A percentile compares a stretch with the other conserved stretches of the same genome.
These are phyloP conservation scores for Candida pseudofarinosa DNA, from an alignment of 805 yeast species.

Conservation along the genomic window DNA sequence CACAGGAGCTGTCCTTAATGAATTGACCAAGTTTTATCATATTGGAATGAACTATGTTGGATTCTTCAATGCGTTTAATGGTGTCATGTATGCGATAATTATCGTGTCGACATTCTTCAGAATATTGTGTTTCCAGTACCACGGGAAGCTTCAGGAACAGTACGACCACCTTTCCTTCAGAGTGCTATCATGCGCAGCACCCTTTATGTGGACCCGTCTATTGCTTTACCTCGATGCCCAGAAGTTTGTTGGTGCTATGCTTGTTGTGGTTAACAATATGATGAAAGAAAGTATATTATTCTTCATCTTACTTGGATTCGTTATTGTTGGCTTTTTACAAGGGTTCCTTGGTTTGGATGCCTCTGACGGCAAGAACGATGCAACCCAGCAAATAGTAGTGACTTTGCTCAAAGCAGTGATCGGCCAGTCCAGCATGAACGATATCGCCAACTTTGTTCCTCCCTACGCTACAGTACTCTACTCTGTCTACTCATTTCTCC, in stretches of 20 bases:
- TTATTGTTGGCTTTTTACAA: slow-evolving; percentile 77
- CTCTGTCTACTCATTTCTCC: slow-evolving; percentile 72
- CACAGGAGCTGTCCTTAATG: slow-evolving; percentile 63
- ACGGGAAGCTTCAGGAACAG: slow-evolving; percentile 16
- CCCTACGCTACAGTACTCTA: slow-evolving; percentile 83
- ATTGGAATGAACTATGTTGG: slow-evolving; percentile 70
- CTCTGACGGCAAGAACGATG: slow-evolving; percentile 79
- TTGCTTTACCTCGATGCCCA: slow-evolving; percentile 74
- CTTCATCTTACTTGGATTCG: slow-evolving; percentile 66
- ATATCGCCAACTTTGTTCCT: slow-evolving; percentile 68
- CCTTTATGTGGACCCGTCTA: slow-evolving; percentile 80
- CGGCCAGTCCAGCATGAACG: slow-evolving; percentile 69
- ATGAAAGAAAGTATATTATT: slow-evolving; percentile 84
- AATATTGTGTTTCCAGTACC: slow-evolving; percentile 32
- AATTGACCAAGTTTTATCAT: slow-evolving; percentile 64
- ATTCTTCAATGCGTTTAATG: slow-evolving; percentile 79
- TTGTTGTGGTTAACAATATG: slow-evolving; percentile 79
- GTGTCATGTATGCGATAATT: slow-evolving; percentile 57
- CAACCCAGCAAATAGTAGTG: slow-evolving; percentile 58
- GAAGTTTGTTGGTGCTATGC: slow-evolving; percentile 82
- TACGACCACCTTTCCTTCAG: slow-evolving; percentile 63
- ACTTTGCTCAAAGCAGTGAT: slow-evolving; percentile 69
- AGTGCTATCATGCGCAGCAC: slow-evolving; percentile 74
- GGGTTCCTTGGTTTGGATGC: slow-evolving; percentile 85
- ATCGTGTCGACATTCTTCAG: slow-evolving; percentile 53